Conservation (phyloP, 1,284 basidiomycete species). For the Trametes hirsuta region DNA sequence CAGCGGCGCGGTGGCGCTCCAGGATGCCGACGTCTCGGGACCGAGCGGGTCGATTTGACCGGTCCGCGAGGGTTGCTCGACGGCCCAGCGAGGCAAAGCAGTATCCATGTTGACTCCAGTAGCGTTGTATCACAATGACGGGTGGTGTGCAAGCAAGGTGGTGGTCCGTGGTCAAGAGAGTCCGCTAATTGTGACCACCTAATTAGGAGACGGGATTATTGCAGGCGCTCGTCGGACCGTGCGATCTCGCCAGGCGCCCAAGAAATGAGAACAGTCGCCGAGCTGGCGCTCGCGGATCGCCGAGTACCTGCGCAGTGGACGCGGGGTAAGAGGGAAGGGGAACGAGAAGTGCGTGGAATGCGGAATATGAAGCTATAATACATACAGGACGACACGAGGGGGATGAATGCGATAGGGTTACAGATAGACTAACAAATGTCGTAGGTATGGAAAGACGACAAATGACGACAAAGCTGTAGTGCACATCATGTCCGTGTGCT, state of each 20-base stretch:
- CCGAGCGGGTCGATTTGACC: conserved; percentile 13
- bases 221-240: conserved; percentile 18
- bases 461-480: neutral
- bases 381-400: too few relatives aligned
- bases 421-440: too few relatives aligned
- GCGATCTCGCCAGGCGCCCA: conserved; percentile 11
- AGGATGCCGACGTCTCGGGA: neutral
- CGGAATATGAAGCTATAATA: too few relatives aligned
- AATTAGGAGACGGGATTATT: conserved; percentile 14
- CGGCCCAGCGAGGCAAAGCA: neutral
- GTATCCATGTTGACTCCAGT: conserved; percentile 13
- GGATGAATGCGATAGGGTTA: too few relatives aligned
- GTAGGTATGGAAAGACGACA: neutral
- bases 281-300: too few relatives aligned
- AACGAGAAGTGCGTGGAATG: too few relatives aligned
- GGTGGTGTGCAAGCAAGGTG: conserved; percentile 7
- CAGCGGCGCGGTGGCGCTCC: conserved; percentile 35
- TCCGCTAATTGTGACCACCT: conserved; percentile 14
- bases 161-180: conserved; percentile 24
- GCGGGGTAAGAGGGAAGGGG: too few relatives aligned
- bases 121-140: neutral
- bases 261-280: neutral
- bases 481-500: conserved; percentile 30
- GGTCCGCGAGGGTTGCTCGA: conserved; percentile 1
- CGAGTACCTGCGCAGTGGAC: too few relatives aligned